Evolutionary conservation across 2,329 filamentous ascomycete species (phyloP).

Genomic region (Bipolaris victoriae): DNA sequence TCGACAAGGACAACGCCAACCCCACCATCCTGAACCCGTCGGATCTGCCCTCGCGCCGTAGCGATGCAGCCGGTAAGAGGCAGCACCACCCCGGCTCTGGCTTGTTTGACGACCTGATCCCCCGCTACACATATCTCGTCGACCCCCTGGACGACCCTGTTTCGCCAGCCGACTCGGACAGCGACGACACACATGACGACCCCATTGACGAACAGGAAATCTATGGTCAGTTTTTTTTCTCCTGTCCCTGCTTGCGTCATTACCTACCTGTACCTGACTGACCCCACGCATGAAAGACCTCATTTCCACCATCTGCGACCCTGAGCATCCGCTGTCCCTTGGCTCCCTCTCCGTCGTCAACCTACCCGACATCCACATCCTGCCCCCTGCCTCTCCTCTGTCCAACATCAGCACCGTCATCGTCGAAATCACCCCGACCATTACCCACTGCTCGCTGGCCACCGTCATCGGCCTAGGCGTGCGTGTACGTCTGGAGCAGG

Average conservation of each 20-base stretch:
- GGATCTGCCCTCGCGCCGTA: conserved; percentile 82
- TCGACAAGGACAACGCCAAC: conserved; percentile 76
- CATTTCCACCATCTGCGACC: conserved; percentile 92
- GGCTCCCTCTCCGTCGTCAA: conserved; percentile 95
- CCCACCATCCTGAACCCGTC: conserved; percentile 88
- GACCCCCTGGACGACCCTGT: conserved; percentile 55
- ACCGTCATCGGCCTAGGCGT: conserved; percentile 96
- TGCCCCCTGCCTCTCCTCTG: conserved; percentile 66
- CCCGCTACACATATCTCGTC: conserved; percentile 56
- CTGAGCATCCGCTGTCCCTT: conserved; percentile 92
- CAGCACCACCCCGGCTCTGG: conserved; percentile 58
- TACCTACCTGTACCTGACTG: conserved; percentile 19
- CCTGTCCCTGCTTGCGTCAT: background rate
- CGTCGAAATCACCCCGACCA: conserved; percentile 92
- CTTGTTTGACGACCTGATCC: conserved; percentile 61
- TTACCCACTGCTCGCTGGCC: conserved; percentile 94
- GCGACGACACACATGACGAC: conserved; percentile 69
- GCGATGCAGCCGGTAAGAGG: conserved; percentile 49
- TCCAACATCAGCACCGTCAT: conserved; percentile 74
- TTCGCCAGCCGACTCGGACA: conserved; percentile 55
- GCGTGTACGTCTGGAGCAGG: conserved; percentile 86
- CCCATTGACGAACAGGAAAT: conserved; percentile 97
- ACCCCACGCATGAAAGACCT: conserved; percentile 67
- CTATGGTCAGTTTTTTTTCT: conserved; percentile 66
- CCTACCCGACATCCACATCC: conserved; percentile 88